A percentile compares a stretch with the other conserved stretches of the same genome.
These are phyloP conservation scores for Chlorencoelia australis DNA, from an alignment of 2,329 filamentous ascomycete species.

Conservation along the genomic window DNA sequence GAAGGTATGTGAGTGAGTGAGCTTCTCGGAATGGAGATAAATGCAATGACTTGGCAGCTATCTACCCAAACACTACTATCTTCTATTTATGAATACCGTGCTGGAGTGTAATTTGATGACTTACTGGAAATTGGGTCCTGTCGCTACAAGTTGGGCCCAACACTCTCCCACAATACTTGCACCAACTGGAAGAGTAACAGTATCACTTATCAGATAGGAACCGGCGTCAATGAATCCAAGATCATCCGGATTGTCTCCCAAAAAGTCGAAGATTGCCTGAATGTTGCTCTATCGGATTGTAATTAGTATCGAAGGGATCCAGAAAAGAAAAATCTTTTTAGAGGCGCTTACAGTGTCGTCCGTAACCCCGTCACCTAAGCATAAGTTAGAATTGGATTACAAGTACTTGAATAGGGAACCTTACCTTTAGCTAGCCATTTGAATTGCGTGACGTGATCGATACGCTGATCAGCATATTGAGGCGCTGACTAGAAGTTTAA, in stretches of 20 bases:
- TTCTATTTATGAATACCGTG: too few species aligned
- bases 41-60: too few species aligned
- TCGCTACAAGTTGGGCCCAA: slow-evolving; percentile 31
- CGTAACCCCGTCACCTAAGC: slow-evolving; percentile 46
- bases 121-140: slow-evolving; percentile 34
- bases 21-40: too few species aligned
- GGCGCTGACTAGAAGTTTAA: neutral
- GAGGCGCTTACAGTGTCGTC: slow-evolving; percentile 83
- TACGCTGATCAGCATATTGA: slow-evolving; percentile 23
- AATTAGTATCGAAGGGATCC: too few species aligned
- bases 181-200: slow-evolving; percentile 34
- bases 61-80: too few species aligned
- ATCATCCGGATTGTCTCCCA: too few species aligned
- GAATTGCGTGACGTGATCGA: slow-evolving; percentile 25
- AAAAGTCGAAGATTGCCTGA: too few species aligned
- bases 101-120: too few species aligned
- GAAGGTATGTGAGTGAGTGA: too few species aligned
- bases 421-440: slow-evolving; percentile 10
- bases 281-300: too few species aligned
- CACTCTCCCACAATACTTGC: slow-evolving; percentile 27
- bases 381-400: too few species aligned
- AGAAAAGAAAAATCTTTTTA: slow-evolving; percentile 31
- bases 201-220: slow-evolving; percentile 39
- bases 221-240: slow-evolving; percentile 46
- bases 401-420: too few species aligned